Evolutionary conservation across 306 rosid genomes (phyloP).

Genomic region (Sicyos edulis): DNA sequence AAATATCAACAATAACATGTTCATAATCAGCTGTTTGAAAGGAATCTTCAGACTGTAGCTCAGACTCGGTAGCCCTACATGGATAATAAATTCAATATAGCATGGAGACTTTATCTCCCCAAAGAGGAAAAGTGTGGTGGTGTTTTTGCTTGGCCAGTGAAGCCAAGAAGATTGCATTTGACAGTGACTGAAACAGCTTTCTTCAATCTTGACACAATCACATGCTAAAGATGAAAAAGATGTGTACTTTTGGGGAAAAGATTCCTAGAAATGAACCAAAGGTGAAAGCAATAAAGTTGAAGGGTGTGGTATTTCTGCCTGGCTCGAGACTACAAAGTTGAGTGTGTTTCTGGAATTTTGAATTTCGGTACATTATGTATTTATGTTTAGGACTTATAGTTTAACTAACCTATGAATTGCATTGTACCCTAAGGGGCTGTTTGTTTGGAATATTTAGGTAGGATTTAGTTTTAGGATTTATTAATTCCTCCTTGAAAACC

Average conservation of each 20-base stretch:
- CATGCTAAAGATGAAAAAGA: conserved; percentile 20
- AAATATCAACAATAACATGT: conserved; percentile 13
- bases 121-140: conserved; percentile 17
- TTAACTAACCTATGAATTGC: not conserved
- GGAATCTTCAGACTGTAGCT: conserved; percentile 16
- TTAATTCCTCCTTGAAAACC: too few species aligned
- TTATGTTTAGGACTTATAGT: not conserved
- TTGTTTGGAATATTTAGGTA: too few species aligned
- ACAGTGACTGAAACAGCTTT: conserved; percentile 18
- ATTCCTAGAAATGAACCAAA: conserved; percentile 16
- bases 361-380: not conserved
- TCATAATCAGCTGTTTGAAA: conserved; percentile 14
- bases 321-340: not conserved
- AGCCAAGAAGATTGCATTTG: conserved; percentile 20
- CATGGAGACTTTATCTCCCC: conserved; percentile 17
- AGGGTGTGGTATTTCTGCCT: conserved; percentile 15
- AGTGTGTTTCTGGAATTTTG: conserved; percentile 7
- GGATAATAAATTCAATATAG: not conserved
- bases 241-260: conserved; percentile 21
- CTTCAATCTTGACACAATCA: conserved; percentile 15
- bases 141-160: conserved; percentile 20
- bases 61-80: not conserved
- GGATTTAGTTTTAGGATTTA: too few species aligned
- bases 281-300: conserved; percentile 11
- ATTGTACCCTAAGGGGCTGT: not conserved